Percentiles rank a stretch among this genome's conserved stretches.
These are phyloP conservation scores for Austroboletus niveus DNA, from an alignment of 1,284 basidiomycete genomes.

Conservation along the genomic window DNA sequence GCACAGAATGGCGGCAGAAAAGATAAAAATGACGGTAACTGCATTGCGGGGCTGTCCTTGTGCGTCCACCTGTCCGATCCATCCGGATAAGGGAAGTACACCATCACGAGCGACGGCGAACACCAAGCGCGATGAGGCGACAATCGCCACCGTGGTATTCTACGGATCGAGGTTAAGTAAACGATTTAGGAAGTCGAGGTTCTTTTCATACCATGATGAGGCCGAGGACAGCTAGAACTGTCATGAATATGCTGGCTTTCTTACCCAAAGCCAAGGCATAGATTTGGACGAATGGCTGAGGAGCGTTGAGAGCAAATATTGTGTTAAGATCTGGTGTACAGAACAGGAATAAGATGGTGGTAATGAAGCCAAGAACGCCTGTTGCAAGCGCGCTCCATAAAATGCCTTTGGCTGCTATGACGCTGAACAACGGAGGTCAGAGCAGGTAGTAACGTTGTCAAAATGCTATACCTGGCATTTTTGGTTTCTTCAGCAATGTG, in stretches of 20 bases:
- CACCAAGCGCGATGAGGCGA: conserved; percentile 61
- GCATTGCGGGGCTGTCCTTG: conserved; percentile 77
- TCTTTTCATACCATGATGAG: conserved; percentile 62
- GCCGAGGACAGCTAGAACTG: conserved; percentile 72
- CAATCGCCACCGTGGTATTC: background rate
- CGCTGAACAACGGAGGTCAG: conserved; percentile 38
- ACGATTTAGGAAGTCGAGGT: background rate
- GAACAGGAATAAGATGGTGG: conserved; percentile 80
- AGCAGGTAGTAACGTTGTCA: background rate
- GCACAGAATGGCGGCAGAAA: conserved; percentile 70
- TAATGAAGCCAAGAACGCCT: conserved; percentile 70
- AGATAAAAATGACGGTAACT: conserved; percentile 77
- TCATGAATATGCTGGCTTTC: conserved; percentile 80
- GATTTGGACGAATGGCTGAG: conserved; percentile 85
- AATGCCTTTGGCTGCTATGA: conserved; percentile 78
- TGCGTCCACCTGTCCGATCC: conserved; percentile 73
- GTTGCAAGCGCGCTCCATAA: conserved; percentile 72
- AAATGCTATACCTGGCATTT: conserved; percentile 61
- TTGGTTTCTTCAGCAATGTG: conserved; percentile 90
- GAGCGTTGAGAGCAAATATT: conserved; percentile 70
- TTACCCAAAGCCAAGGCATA: conserved; percentile 80
- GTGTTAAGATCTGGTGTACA: conserved; percentile 78
- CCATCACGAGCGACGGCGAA: conserved; percentile 88
- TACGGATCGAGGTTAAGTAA: background rate
- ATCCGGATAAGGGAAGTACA: conserved; percentile 74